Evolutionary conservation across 2,329 filamentous ascomycete genomes (phyloP).

Genomic region (Tolypocladium nubicola): DNA sequence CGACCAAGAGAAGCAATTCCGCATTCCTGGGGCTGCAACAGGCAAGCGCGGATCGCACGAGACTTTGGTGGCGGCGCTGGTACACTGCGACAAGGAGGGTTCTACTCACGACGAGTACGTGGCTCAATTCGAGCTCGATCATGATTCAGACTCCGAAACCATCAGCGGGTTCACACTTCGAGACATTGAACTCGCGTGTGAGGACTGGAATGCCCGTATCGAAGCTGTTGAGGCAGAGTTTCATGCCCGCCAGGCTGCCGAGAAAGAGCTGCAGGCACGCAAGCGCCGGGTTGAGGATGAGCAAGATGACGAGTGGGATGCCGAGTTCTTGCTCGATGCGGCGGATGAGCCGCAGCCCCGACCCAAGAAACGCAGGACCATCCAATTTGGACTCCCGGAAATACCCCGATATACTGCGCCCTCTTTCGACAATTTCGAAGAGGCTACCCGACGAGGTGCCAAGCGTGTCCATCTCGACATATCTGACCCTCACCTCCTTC

Average conservation of each 20-base stretch:
- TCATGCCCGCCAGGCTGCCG: slow-evolving; percentile 18
- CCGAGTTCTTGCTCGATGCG: slow-evolving; percentile 45
- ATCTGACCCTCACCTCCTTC: slow-evolving; percentile 76
- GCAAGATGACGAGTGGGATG: slow-evolving; percentile 52
- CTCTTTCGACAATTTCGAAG: slow-evolving; percentile 71
- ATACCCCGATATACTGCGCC: slow-evolving; percentile 53
- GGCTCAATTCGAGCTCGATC: slow-evolving; percentile 35
- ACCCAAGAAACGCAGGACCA: slow-evolving; percentile 57
- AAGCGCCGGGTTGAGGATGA: slow-evolving; percentile 24
- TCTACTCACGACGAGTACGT: slow-evolving; percentile 21
- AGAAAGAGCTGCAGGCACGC: slow-evolving; percentile 18
- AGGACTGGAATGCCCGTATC: slow-evolving; percentile 69
- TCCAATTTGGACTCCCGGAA: slow-evolving; percentile 48
- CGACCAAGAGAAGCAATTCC: slow-evolving; percentile 81
- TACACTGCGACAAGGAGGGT: slow-evolving; percentile 32
- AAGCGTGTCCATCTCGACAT: slow-evolving; percentile 76
- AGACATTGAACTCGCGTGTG: slow-evolving; percentile 76
- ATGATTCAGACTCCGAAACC: slow-evolving; percentile 48
- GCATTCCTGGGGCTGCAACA: slow-evolving; percentile 52
- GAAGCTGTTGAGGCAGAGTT: slow-evolving; percentile 32
- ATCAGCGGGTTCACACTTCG: slow-evolving; percentile 66
- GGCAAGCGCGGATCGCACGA: slow-evolving; percentile 48
- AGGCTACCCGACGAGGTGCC: slow-evolving; percentile 59
- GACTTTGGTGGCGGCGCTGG: slow-evolving; percentile 35
- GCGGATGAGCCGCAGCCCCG: slow-evolving; percentile 33